Percentiles rank a stretch among this genome's conserved stretches.
phyloP scores from a whole-genome alignment of 352 stramenopile species.

The Pythium folliculosum region DNA sequence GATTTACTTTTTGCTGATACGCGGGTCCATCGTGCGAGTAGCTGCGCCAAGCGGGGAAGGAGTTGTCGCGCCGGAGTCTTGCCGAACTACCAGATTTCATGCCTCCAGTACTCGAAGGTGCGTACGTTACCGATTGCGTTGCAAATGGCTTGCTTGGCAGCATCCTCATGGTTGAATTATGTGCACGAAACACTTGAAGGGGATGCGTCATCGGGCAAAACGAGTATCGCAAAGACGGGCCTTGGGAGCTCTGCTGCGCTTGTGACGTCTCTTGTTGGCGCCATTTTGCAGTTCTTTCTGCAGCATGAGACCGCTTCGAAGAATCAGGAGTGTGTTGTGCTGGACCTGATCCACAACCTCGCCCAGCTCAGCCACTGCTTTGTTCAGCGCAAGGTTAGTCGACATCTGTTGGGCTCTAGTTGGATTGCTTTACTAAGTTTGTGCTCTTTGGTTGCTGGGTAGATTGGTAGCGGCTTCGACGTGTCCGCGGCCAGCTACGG shows the following conservation, averaged over 20 bases:
- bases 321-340: neutral
- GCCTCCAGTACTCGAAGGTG: slow-evolving; percentile 66
- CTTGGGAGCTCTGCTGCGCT: slow-evolving; percentile 96
- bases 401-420: no score
- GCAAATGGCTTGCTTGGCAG: no score
- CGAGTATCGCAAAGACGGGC: slow-evolving; percentile 90
- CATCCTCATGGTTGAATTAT: neutral
- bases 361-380: slow-evolving; percentile 95
- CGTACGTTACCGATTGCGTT: neutral
- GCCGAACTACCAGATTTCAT: slow-evolving; percentile 83
- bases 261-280: slow-evolving; percentile 93
- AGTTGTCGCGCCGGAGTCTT: slow-evolving; percentile 67
- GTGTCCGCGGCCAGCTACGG: slow-evolving; percentile 94
- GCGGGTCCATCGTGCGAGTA: slow-evolving; percentile 24
- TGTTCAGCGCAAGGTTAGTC: slow-evolving; percentile 93
- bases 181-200: neutral
- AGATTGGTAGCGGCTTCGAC: slow-evolving; percentile 98
- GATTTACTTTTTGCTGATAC: neutral
- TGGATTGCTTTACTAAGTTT: neutral
- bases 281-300: slow-evolving; percentile 87
- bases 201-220: slow-evolving; percentile 1
- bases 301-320: neutral
- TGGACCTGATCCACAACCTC: slow-evolving; percentile 91
- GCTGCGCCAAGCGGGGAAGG: slow-evolving; percentile 63
- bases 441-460: neutral